Evolutionary conservation across 1,139 yeast genomes (phyloP).

Genomic region (Pichia sp.): DNA sequence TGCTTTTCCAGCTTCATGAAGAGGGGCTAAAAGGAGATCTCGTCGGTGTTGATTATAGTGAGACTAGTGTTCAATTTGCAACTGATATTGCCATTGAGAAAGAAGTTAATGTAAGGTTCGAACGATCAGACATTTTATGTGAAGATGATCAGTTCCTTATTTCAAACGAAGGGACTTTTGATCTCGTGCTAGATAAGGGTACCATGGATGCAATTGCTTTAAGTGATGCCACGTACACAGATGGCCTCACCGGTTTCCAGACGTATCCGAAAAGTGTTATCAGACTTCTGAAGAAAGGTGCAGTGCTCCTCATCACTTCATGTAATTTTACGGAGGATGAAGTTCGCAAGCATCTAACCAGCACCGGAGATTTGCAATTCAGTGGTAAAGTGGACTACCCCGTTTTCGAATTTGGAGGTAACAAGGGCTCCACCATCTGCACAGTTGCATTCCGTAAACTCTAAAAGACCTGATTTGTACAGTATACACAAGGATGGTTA

Average conservation of each 20-base stretch:
- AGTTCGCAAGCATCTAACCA: slow-evolving; percentile 47
- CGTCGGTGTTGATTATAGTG: slow-evolving; percentile 83
- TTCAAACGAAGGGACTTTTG: slow-evolving; percentile 39
- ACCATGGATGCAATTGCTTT: slow-evolving; percentile 95
- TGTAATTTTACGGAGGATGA: slow-evolving; percentile 90
- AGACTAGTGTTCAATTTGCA: slow-evolving; percentile 71
- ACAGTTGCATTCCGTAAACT: slow-evolving; percentile 57
- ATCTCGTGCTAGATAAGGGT: slow-evolving; percentile 84
- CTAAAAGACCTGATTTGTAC: not conserved
- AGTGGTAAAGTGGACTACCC: slow-evolving; percentile 73
- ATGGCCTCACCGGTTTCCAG: slow-evolving; percentile 46
- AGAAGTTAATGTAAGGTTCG: slow-evolving; percentile 35
- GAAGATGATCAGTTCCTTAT: slow-evolving; percentile 23
- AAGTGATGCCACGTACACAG: slow-evolving; percentile 46
- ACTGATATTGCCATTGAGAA: slow-evolving; percentile 42
- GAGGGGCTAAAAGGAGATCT: slow-evolving; percentile 47
- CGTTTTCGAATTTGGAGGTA: slow-evolving; percentile 81
- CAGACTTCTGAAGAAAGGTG: slow-evolving; percentile 45
- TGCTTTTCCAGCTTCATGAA: slow-evolving; percentile 60
- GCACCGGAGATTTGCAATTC: slow-evolving; percentile 33
- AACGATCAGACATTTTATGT: slow-evolving; percentile 40
- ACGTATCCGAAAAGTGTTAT: slow-evolving; percentile 57
- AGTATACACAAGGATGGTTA: too few relatives aligned
- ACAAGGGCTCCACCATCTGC: slow-evolving; percentile 79
- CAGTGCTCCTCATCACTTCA: slow-evolving; percentile 73